Evolutionary conservation across 176 grass and related monocot species (phyloP).

Genomic region (Puccinellia tenuiflora): DNA sequence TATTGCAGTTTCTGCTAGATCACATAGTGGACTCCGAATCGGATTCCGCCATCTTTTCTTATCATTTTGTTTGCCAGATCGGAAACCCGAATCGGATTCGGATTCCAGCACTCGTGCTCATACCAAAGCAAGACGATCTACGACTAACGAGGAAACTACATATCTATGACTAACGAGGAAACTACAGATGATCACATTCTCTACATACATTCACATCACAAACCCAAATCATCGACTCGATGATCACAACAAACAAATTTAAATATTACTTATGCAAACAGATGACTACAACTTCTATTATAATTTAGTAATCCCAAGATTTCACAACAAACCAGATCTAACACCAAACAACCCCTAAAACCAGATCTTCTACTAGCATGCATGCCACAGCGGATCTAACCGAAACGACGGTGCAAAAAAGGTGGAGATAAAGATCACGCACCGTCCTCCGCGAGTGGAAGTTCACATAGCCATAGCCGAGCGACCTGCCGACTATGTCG

Average conservation of each 20-base stretch:
- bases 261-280: too few species aligned
- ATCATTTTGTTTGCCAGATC: too few species aligned
- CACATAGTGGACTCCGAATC: too few species aligned
- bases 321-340: background rate
- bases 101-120: too few species aligned
- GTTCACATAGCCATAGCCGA: slow-evolving; percentile 26
- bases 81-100: too few species aligned
- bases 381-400: background rate
- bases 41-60: too few species aligned
- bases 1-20: background rate
- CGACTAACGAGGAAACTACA: background rate
- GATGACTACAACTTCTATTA: background rate
- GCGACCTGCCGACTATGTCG: background rate
- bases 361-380: background rate
- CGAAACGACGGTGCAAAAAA: background rate
- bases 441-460: slow-evolving; percentile 33
- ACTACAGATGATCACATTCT: background rate
- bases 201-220: background rate
- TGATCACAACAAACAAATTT: background rate
- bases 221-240: background rate
- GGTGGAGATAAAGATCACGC: background rate
- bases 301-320: background rate
- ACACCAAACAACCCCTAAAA: background rate
- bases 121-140: background rate
- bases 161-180: too few species aligned